These are phyloP conservation scores for Symbiodinium natans DNA, from an alignment of 73 alveolate species.

Conservation along the genomic window DNA sequence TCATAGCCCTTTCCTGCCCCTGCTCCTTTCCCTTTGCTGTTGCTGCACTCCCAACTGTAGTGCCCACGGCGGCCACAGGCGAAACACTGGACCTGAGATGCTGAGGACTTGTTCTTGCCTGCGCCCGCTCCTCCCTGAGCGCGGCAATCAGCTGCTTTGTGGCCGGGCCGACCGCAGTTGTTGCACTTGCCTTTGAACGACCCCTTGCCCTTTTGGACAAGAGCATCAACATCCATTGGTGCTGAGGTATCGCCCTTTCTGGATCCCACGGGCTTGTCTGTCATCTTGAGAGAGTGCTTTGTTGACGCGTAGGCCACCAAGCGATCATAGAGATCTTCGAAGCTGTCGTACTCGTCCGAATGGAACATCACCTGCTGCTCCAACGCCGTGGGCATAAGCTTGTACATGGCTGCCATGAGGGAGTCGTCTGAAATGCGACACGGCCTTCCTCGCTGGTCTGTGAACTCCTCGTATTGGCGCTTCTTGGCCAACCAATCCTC, in stretches of 20 bases:
- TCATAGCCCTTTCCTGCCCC: neutral
- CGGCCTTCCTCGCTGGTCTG: conserved; percentile 18
- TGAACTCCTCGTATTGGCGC: conserved; percentile 74
- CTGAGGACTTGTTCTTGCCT: neutral
- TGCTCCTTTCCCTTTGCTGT: neutral
- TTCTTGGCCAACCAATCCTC: conserved; percentile 60
- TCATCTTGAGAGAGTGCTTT: conserved; percentile 19
- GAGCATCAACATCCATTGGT: conserved; percentile 3
- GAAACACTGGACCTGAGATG: neutral
- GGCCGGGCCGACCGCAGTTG: neutral
- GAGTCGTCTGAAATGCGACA: conserved; percentile 39
- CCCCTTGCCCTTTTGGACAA: neutral
- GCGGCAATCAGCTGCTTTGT: conserved; percentile 24
- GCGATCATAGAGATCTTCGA: conserved; percentile 26
- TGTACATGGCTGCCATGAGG: conserved; percentile 34
- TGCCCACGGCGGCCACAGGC: conserved; percentile 11
- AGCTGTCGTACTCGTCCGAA: conserved; percentile 18
- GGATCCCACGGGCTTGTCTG: neutral
- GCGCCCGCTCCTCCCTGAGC: neutral
- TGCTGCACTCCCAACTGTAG: conserved; percentile 8
- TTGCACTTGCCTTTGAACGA: conserved; percentile 16
- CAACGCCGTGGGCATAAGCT: conserved; percentile 2
- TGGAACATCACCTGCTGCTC: conserved; percentile 29
- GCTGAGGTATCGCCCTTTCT: neutral
- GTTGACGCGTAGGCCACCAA: conserved; percentile 23